Evolutionary conservation across 2,329 filamentous ascomycete species (phyloP).

Genomic region (Ophiostoma piceae): DNA sequence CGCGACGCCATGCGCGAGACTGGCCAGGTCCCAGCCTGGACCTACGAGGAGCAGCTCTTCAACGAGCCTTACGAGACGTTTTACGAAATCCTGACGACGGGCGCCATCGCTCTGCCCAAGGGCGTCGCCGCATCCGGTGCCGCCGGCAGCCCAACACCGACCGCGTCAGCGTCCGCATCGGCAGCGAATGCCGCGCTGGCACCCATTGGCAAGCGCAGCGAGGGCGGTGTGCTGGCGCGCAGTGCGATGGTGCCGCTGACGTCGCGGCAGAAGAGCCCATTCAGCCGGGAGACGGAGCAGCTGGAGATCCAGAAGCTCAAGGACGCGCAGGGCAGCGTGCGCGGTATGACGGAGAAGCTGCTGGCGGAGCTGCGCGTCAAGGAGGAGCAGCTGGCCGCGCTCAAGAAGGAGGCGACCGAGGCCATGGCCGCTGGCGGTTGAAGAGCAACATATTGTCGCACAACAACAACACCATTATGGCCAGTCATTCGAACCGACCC

Average conservation of each 20-base stretch:
- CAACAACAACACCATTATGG: not conserved
- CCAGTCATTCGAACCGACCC: not conserved
- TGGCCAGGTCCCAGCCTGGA: conserved; percentile 68
- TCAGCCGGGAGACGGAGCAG: conserved; percentile 65
- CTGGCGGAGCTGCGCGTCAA: conserved; percentile 59
- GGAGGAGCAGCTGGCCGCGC: conserved; percentile 54
- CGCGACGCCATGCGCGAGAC: conserved; percentile 54
- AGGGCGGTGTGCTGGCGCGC: conserved; percentile 55
- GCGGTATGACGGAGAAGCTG: conserved; percentile 54
- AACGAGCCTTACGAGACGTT: conserved; percentile 94
- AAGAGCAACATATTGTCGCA: not conserved
- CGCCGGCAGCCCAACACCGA: conserved; percentile 40
- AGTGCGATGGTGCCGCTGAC: conserved; percentile 69
- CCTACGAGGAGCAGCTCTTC: conserved; percentile 91
- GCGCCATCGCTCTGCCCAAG: conserved; percentile 48
- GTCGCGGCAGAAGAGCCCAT: conserved; percentile 64
- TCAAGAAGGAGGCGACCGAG: conserved; percentile 48
- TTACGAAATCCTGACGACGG: conserved; percentile 77
- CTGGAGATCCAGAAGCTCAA: conserved; percentile 56
- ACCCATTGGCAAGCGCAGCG: conserved; percentile 34
- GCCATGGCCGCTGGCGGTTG: conserved; percentile 24
- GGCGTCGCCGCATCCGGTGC: conserved; percentile 47
- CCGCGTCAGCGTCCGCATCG: conserved; percentile 16
- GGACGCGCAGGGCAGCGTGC: conserved; percentile 60
- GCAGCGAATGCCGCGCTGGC: conserved; percentile 39